Evolutionary conservation across 2,329 filamentous ascomycete species (phyloP).

Genomic region (Stachybotrys elegans): DNA sequence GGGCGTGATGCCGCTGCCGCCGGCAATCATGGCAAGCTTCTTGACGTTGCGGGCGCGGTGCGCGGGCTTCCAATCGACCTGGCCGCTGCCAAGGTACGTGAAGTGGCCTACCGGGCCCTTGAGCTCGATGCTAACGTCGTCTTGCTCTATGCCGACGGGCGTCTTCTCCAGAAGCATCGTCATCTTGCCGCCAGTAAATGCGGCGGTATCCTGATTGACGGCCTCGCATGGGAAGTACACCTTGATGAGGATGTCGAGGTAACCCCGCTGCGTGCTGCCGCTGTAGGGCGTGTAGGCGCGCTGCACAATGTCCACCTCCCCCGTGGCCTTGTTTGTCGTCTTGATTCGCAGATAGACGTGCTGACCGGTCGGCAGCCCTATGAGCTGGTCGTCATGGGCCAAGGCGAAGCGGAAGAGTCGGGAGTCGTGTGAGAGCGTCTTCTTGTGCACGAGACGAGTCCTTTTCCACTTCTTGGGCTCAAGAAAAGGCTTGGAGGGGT

Average conservation of each 20-base stretch:
- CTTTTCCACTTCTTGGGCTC: constrained; percentile 69
- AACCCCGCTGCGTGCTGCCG: constrained; percentile 52
- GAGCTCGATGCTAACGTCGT: constrained; percentile 64
- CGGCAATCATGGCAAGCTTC: constrained; percentile 81
- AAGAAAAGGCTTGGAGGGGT: constrained; percentile 59
- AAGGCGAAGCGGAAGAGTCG: constrained; percentile 78
- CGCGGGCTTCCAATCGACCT: constrained; percentile 48
- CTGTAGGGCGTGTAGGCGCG: constrained; percentile 85
- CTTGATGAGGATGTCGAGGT: constrained; percentile 74
- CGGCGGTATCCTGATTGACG: constrained; percentile 40
- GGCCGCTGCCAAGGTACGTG: constrained; percentile 66
- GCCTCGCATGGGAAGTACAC: constrained; percentile 52
- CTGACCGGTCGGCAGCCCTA: constrained; percentile 79
- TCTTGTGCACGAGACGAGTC: constrained; percentile 63
- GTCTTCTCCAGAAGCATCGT: constrained; percentile 71
- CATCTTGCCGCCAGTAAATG: constrained; percentile 68
- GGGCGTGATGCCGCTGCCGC: constrained; percentile 86
- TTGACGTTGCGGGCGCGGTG: constrained; percentile 52
- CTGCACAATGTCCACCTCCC: constrained; percentile 70
- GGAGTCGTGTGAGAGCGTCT: constrained; percentile 69
- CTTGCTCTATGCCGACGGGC: constrained; percentile 46
- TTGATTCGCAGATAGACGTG: constrained; percentile 80
- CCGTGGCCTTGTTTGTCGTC: constrained; percentile 54
- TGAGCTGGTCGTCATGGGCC: constrained; percentile 61
- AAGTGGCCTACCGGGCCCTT: constrained; percentile 88